These are phyloP conservation scores for Debaryomycetaceae sp. DNA, from an alignment of 1,139 yeast genomes.

Conservation along the genomic window DNA sequence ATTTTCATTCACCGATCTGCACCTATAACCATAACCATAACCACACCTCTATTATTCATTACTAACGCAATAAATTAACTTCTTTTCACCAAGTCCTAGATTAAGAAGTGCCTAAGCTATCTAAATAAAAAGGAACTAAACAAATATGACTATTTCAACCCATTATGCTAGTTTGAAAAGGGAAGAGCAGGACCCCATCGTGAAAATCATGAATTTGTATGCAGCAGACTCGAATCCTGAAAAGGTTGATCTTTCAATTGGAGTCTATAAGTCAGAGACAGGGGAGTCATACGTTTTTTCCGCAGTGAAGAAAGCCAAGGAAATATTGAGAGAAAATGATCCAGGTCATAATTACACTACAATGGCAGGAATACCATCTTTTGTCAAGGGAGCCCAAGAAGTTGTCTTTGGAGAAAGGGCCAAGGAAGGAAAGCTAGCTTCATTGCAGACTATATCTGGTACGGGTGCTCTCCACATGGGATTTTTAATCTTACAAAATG, in stretches of 20 bases:
- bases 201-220: slow-evolving; percentile 26
- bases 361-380: slow-evolving; percentile 42
- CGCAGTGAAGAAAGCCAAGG: slow-evolving; percentile 34
- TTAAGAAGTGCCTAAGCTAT: too few relatives aligned
- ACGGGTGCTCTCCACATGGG: slow-evolving; percentile 46
- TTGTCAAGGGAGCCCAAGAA: slow-evolving; percentile 31
- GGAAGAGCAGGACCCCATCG: slow-evolving; percentile 37
- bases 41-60: too few relatives aligned
- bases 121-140: too few relatives aligned
- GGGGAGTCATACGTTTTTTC: slow-evolving; percentile 40
- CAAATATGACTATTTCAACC: slow-evolving; percentile 22
- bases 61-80: too few relatives aligned
- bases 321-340: slow-evolving; percentile 27
- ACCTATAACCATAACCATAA: too few relatives aligned
- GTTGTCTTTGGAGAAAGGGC: slow-evolving; percentile 32
- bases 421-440: slow-evolving; percentile 26
- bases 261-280: slow-evolving; percentile 40
- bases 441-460: slow-evolving; percentile 43
- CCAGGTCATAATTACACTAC: slow-evolving; percentile 45
- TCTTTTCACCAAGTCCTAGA: too few relatives aligned
- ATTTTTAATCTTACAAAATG: slow-evolving; percentile 22
- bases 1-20: neutral
- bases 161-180: slow-evolving; percentile 23
- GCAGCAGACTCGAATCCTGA: slow-evolving; percentile 24
- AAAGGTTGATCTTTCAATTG: slow-evolving; percentile 38